Conservation (phyloP, 1,139 yeast genomes). For the Debaryomyces sp. region DNA sequence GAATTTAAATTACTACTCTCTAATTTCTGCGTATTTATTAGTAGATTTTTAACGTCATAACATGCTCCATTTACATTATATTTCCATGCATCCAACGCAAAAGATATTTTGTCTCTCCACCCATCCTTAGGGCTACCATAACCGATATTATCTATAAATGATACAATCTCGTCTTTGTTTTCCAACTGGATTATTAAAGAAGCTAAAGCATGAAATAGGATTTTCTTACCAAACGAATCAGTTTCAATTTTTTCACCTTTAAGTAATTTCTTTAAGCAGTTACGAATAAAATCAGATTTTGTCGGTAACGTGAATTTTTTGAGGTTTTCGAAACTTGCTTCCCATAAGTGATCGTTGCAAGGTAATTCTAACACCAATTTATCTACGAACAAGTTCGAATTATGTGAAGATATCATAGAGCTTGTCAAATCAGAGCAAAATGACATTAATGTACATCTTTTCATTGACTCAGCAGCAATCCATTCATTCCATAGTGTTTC, state of each 20-base stretch:
- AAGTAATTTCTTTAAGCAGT: constrained; percentile 54
- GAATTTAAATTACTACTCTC: neutral
- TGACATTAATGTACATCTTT: constrained; percentile 23
- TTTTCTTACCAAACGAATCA: constrained; percentile 57
- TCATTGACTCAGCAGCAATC: constrained; percentile 24
- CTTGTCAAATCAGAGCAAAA: constrained; percentile 24
- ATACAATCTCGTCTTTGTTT: constrained; percentile 56
- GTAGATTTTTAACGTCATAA: constrained; percentile 1
- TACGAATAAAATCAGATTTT: constrained; percentile 41
- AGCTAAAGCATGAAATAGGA: constrained; percentile 61
- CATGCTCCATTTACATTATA: constrained; percentile 13
- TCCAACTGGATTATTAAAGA: constrained; percentile 68
- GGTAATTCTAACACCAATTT: constrained; percentile 22
- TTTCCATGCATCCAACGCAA: constrained; percentile 8
- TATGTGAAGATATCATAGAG: constrained; percentile 24
- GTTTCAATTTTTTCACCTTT: constrained; percentile 40
- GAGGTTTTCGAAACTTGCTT: constrained; percentile 9
- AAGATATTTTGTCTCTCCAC: constrained; percentile 35
- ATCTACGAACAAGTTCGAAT: constrained; percentile 18
- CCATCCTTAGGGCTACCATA: constrained; percentile 29
- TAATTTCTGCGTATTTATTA: neutral
- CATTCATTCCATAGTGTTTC: constrained; percentile 16
- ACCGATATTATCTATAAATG: constrained; percentile 22
- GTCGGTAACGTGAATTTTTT: constrained; percentile 6
- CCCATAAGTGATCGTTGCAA: constrained; percentile 24